Conservation (phyloP, 2,329 filamentous ascomycete species). For the Exophiala sideris region DNA sequence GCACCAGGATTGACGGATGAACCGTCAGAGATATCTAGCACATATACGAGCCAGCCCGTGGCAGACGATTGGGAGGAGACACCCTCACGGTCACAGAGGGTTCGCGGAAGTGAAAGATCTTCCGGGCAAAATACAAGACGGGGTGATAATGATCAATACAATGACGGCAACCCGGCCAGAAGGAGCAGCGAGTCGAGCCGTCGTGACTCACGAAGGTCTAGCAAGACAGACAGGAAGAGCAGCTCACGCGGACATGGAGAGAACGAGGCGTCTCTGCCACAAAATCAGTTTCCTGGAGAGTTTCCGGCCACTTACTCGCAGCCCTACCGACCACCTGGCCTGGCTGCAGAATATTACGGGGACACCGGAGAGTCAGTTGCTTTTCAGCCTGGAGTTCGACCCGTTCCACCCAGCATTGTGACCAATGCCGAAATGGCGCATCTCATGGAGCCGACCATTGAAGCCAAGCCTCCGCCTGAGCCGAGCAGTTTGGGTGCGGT, state of each 20-base stretch:
- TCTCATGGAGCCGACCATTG: conserved; percentile 51
- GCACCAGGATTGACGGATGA: conserved; percentile 10
- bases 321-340: conserved; percentile 50
- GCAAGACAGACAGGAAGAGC: conserved; percentile 12
- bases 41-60: background rate
- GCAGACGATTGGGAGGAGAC: background rate
- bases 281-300: conserved; percentile 59
- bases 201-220: conserved; percentile 13
- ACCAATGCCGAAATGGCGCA: conserved; percentile 53
- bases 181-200: conserved; percentile 26
- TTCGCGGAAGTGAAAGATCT: conserved; percentile 6
- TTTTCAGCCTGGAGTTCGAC: conserved; percentile 58
- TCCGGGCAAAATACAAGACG: conserved; percentile 2
- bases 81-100: background rate
- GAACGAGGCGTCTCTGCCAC: conserved; percentile 47
- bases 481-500: conserved; percentile 50
- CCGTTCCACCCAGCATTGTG: conserved; percentile 51
- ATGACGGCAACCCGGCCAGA: conserved; percentile 27
- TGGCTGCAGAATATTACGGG: conserved; percentile 60
- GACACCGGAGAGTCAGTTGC: conserved; percentile 60
- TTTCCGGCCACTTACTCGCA: conserved; percentile 45
- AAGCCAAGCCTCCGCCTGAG: conserved; percentile 55
- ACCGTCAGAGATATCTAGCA: conserved; percentile 14
- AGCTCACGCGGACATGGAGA: conserved; percentile 21
- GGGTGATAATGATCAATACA: conserved; percentile 17